phyloP scores from a whole-genome alignment of 1,139 yeast genomes.

The Yamadazyma membranifaciens region DNA sequence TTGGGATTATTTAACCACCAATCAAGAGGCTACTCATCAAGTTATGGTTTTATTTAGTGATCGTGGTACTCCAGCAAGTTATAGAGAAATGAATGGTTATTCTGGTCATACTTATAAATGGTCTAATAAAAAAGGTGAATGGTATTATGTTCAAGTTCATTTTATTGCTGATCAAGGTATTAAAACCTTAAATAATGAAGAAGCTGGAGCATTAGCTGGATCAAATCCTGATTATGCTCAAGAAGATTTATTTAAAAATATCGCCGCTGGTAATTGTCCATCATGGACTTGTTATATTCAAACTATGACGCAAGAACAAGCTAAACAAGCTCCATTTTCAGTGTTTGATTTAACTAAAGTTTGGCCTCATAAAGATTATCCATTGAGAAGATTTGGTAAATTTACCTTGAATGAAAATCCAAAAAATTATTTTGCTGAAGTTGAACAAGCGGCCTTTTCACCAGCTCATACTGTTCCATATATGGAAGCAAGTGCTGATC shows the following conservation, averaged over 20 bases:
- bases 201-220: slow-evolving; percentile 58
- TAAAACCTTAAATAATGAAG: slow-evolving; percentile 53
- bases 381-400: slow-evolving; percentile 72
- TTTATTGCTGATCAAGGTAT: slow-evolving; percentile 60
- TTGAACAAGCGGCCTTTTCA: slow-evolving; percentile 79
- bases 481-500: slow-evolving; percentile 83
- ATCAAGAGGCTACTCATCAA: slow-evolving; percentile 67
- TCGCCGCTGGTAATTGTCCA: slow-evolving; percentile 59
- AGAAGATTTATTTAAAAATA: slow-evolving; percentile 61
- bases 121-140: slow-evolving; percentile 64
- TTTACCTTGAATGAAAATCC: slow-evolving; percentile 71
- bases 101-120: slow-evolving; percentile 74
- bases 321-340: slow-evolving; percentile 58
- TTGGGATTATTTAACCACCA: slow-evolving; percentile 65
- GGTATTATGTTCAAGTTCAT: slow-evolving; percentile 68
- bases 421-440: slow-evolving; percentile 75
- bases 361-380: slow-evolving; percentile 79
- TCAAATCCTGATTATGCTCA: slow-evolving; percentile 65
- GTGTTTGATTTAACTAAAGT: slow-evolving; percentile 73
- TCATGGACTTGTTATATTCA: slow-evolving; percentile 67
- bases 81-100: slow-evolving; percentile 68
- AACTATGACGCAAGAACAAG: slow-evolving; percentile 66
- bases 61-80: slow-evolving; percentile 67
- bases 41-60: slow-evolving; percentile 61
- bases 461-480: slow-evolving; percentile 86